A percentile compares a stretch with the other conserved stretches of the same genome.
phyloP scores from a whole-genome alignment of 192 early-diverging fungal genomes.

The Funneliformis geosporum region DNA sequence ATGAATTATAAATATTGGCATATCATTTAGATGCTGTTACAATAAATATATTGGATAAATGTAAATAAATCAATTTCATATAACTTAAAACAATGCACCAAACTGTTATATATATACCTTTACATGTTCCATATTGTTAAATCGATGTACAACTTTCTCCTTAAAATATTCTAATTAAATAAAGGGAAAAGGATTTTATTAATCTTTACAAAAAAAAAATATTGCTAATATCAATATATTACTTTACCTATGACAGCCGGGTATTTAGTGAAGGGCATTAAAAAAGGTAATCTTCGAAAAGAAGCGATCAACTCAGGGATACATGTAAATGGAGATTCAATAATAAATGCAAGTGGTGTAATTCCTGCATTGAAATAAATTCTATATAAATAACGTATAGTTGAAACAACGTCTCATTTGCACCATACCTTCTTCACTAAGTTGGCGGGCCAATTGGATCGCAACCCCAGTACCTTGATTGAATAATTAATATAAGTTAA shows the following conservation, averaged over 20 bases:
- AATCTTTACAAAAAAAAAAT: neutral
- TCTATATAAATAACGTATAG: neutral
- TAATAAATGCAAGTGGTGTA: conserved; percentile 33
- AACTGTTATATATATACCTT: conserved; percentile 23
- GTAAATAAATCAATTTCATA: neutral
- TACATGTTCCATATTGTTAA: conserved; percentile 38
- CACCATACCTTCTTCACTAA: conserved; percentile 32
- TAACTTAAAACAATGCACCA: neutral
- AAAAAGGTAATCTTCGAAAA: conserved; percentile 41
- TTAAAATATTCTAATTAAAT: conserved; percentile 38
- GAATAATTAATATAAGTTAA: neutral
- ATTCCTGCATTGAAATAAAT: neutral
- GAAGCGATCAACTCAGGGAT: conserved; percentile 45
- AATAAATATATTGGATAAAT: neutral
- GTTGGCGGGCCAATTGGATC: conserved; percentile 36
- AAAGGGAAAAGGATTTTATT: neutral
- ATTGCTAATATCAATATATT: too few species aligned
- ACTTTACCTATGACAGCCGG: conserved; percentile 1
- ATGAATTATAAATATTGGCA: conserved; percentile 40
- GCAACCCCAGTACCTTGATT: conserved; percentile 36
- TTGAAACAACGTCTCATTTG: neutral
- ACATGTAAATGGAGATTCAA: conserved; percentile 43
- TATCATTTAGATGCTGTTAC: neutral
- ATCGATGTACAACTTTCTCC: conserved; percentile 36
- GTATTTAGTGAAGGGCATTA: conserved; percentile 39